Evolutionary conservation across 495 filamentous ascomycete species (phyloP).

Genomic region (Penicillium taxi): DNA sequence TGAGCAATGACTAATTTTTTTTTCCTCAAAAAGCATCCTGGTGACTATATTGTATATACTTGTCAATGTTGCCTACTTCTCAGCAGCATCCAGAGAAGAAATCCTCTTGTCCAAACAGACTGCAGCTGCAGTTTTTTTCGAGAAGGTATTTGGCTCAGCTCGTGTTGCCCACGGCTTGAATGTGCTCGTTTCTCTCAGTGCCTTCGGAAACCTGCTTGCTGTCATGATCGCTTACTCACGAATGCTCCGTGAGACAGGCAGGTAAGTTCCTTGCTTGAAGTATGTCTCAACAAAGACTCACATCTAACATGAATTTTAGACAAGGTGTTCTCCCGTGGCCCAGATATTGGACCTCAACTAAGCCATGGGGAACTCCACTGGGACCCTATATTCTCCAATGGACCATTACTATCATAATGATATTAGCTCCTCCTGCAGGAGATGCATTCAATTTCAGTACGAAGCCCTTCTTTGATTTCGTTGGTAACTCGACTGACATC

Average conservation of each 20-base stretch:
- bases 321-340: constrained; percentile 60
- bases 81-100: constrained; percentile 47
- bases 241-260: constrained; percentile 53
- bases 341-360: constrained; percentile 54
- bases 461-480: background rate
- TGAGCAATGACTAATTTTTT: too few relatives aligned
- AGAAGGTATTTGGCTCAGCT: constrained; percentile 48
- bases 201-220: constrained; percentile 56
- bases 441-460: constrained; percentile 58
- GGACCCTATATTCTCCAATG: constrained; percentile 54
- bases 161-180: constrained; percentile 47
- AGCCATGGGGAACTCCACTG: constrained; percentile 55
- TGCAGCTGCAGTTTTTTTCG: constrained; percentile 53
- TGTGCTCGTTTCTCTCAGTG: constrained; percentile 53
- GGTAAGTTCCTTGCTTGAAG: too few relatives aligned
- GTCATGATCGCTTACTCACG: constrained; percentile 51
- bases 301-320: constrained; percentile 19
- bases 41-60: constrained; percentile 51
- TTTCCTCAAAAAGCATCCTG: too few relatives aligned
- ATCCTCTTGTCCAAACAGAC: constrained; percentile 45
- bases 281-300: too few relatives aligned
- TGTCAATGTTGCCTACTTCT: constrained; percentile 56
- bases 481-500: background rate
- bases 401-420: constrained; percentile 53
- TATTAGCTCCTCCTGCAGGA: constrained; percentile 56